Evolutionary conservation across 2,329 filamentous ascomycete genomes (phyloP), one percentile per base, ranked within the genome.

Genomic region (Fusarium proliferatum): DNA sequence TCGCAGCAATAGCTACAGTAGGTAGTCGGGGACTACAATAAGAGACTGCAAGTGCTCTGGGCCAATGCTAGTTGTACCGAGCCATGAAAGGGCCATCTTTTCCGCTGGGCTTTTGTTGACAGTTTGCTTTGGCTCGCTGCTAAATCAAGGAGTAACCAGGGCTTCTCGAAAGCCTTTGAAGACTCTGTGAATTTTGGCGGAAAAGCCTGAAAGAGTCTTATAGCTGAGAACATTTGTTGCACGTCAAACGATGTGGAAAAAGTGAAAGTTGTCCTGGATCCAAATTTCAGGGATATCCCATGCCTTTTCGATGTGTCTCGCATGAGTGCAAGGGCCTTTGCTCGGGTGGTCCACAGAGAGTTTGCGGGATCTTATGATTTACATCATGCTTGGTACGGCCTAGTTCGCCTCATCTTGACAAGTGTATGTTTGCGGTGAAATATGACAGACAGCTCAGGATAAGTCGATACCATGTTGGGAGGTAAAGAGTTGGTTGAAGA

Each of bases 251-350:
- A 63, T 30, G 57, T 42, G 42, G 46, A 23, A 15, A 45, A 55
- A 49, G 39, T 55, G 36, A 38, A 33, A 57, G 36, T 30, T 52
- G 45, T 53, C 39, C 61, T 58, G 41, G 30, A 46, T 28, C 33
- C 26, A 49, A 61, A 23, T 12, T 60, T 36, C 62, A 59, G 66
- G 62, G 64, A 46, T 69, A 45, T 61, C 34, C 65, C 72, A 69
- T 74, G 59, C 61, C 45, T 34, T 55, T 41, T 30, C n/a, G 51
- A 36, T 62, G 61, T 76, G 75, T 73, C 66, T 69, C 66, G 75
- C 71, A 71, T 74, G 48, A 58, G 39, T 59, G 39, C 57, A 41
- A 64, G 67, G 66, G 62, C 48, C 41, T 42, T 58, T 15, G 17
- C 23, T 21, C 5, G 28, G 34, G 23, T 26, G 45, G 46, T 48